Evolutionary conservation across 257 asterid species (phyloP).

Genomic region (Ocimum tenuiflorum): DNA sequence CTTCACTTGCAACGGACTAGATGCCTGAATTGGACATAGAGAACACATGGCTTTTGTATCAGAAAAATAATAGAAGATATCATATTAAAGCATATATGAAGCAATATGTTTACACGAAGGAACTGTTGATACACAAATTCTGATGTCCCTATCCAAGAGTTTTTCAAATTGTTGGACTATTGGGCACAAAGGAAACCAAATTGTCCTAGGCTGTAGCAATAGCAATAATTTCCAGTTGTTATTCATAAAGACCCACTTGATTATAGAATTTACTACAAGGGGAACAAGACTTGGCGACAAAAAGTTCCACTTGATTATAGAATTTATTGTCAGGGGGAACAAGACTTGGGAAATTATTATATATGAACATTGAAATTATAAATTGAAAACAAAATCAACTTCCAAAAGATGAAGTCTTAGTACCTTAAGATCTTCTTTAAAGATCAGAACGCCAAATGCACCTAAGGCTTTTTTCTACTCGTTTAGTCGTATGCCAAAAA

Average conservation of each 20-base stretch:
- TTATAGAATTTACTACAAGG: no score
- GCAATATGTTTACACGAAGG: conserved; percentile 3
- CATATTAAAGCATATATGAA: conserved; percentile 6
- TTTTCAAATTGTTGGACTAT: background rate
- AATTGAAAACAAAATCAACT: no score
- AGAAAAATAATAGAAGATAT: conserved; percentile 23
- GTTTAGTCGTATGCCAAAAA: background rate
- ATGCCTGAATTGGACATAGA: conserved; percentile 62
- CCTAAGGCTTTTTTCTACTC: background rate
- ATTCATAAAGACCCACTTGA: background rate
- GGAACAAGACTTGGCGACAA: background rate
- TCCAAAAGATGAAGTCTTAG: no score
- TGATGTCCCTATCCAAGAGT: background rate
- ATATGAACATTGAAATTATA: no score
- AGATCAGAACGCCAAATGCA: background rate
- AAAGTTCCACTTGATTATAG: no score
- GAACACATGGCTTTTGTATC: conserved; percentile 26
- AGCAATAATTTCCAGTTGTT: background rate
- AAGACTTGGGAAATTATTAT: background rate
- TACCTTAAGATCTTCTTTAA: no score
- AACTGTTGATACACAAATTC: background rate
- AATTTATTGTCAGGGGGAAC: background rate
- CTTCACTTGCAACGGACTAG: conserved; percentile 97
- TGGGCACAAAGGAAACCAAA: conserved; percentile 4
- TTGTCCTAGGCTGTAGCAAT: background rate